Evolutionary conservation across 306 rosid genomes (phyloP).

Genomic region (Macrotyloma uniflorum): DNA sequence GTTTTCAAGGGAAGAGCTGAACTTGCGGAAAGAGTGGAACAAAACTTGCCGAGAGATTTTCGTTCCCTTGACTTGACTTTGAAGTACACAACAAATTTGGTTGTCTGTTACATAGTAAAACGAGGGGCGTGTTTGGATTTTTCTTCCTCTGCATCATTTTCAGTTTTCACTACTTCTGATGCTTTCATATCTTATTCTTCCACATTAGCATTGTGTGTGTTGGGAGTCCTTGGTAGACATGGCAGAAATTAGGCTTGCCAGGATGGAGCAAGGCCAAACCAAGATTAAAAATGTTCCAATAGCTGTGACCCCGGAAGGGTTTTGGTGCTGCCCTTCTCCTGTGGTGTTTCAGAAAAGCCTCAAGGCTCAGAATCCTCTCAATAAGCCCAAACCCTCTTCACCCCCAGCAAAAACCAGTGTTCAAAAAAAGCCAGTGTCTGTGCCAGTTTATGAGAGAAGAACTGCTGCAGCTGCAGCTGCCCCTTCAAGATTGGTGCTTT

Average conservation of each 20-base stretch:
- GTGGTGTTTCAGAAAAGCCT: slow-evolving; percentile 87
- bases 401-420: slow-evolving; percentile 59
- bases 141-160: slow-evolving; percentile 17
- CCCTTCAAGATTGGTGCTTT: slow-evolving; percentile 54
- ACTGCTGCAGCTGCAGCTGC: slow-evolving; percentile 44
- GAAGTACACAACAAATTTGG: slow-evolving; percentile 10
- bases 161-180: slow-evolving; percentile 37
- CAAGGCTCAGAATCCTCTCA: slow-evolving; percentile 72
- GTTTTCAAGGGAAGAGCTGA: slow-evolving; percentile 32
- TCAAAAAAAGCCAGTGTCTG: slow-evolving; percentile 59
- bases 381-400: slow-evolving; percentile 70
- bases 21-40: slow-evolving; percentile 39
- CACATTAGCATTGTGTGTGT: slow-evolving; percentile 7
- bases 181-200: slow-evolving; percentile 36
- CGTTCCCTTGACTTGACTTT: slow-evolving; percentile 40
- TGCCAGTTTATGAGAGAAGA: slow-evolving; percentile 58
- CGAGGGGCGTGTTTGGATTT: slow-evolving; percentile 25
- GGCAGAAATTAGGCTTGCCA: slow-evolving; percentile 79
- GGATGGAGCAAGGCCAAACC: slow-evolving; percentile 78
- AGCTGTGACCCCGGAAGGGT: slow-evolving; percentile 98
- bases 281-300: slow-evolving; percentile 93
- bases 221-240: slow-evolving; percentile 47
- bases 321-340: slow-evolving; percentile 99
- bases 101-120: slow-evolving; percentile 28
- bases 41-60: slow-evolving; percentile 22